Evolutionary conservation across 805 yeast genomes (phyloP), one percentile per base, ranked within the genome.

Genomic region (Metschnikowia arizonensis): DNA sequence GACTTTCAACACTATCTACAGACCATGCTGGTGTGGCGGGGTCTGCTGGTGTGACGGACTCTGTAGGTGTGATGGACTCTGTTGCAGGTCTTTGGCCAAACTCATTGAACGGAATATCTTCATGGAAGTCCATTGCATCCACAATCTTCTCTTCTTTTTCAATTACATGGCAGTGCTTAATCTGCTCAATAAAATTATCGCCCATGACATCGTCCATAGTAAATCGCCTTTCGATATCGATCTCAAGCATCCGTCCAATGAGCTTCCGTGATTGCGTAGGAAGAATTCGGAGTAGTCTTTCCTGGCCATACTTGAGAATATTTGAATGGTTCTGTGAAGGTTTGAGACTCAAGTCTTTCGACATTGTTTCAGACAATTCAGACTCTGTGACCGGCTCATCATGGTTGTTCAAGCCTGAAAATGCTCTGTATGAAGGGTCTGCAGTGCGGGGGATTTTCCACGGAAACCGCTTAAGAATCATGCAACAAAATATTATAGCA

Each of bases 401-500:
- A 23, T 28, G 24, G 29, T 34, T 43, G 32, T 49, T 49, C 26
- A 49, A 26, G 28, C 50, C 51, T 7, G 56, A 66, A 59, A 84
- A 91, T 49, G 87, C 74, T 46, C 80, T 76, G 69, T 76, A 91
- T 4, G 93, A 82, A 44, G 81, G 81, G 62, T 90, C 97, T 5
- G 79, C 69, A 21, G 69, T 65, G 53, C 83, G 82, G n/a, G 97
- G 97, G 2, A 90, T 78, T 62, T 88, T 88, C 99, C 99, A 91
- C 1, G 99, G 98, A 66, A 91, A 91, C 49, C 96, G 68, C 54
- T 85, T 79, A 53, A 90, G 68, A 2, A 84, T 73, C 90, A 89
- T 86, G 66, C 98, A 90, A 62, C 96, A 88, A 61, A 77, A 91
- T 43, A 93, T 88, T 24, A 91, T 87, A 0, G 96, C 98, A 43